Evolutionary conservation across 768 basidiomycete species (phyloP), one percentile per base, ranked within the genome.

Genomic region (Amanita muscaria): DNA sequence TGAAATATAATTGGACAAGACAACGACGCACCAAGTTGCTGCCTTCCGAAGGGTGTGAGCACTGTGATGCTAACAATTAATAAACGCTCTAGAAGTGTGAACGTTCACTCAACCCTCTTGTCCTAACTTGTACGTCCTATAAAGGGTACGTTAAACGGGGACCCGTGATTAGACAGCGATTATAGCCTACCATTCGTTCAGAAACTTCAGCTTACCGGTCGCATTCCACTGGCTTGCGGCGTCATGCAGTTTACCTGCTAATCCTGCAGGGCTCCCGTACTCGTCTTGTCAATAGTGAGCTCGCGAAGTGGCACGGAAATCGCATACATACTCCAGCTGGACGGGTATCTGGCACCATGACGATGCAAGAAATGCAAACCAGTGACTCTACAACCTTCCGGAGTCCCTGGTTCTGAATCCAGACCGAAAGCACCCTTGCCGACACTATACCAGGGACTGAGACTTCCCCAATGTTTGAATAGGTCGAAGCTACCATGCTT

Each of bases 61-160:
- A 88, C 82, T 86, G 47, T 30, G 10, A 23, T 25, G 6, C 27
- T 64, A 59, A 32, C 46, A 48, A 16, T 50, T 14, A 49, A 35
- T 33, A 10, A 36, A 25, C 40, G 25, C 49, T 31, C 16, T 12
- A 22, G 12, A 8, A 12, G 33, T 33, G 11, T 6, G 32, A 30
- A 18, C 39, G 18, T 11, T 4, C 8, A 15, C 48, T 61, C 12
- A 52, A 86, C 84, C 67, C 66, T 96, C 92, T 66, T 83, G 81
- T 11, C 92, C 93, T 2, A 97, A 76, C 53, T 87, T 86, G 63
- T 90, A 93, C 4, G 83, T 80, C 92, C 88, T 88, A 50, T 10
- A 42, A 2, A 21, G 29, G 19, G 19, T 2, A 33, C 47, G 42
- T 43, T 31, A 34, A 40, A 34, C 25, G 12, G 6, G 23, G 34